phyloP scores from a whole-genome alignment of 352 stramenopile genomes.

The Pilasporangium apinafurcum region DNA sequence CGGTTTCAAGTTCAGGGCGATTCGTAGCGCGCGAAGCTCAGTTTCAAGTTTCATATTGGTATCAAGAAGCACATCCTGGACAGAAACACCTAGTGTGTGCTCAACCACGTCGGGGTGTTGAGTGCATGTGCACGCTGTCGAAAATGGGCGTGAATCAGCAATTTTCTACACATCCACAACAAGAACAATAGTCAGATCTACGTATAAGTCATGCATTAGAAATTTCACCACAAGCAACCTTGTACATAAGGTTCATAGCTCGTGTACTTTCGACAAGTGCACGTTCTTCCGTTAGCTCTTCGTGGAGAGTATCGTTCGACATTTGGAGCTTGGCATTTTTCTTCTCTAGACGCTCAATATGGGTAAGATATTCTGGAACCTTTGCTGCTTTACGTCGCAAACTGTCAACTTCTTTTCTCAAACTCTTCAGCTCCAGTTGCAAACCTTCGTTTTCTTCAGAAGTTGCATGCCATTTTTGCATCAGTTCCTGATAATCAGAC shows the following conservation, averaged over 20 bases:
- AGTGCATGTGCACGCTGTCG: constrained; percentile 13
- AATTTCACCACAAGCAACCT: constrained; percentile 15
- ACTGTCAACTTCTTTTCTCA: constrained; percentile 45
- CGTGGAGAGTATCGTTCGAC: constrained; percentile 40
- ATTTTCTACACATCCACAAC: constrained; percentile 28
- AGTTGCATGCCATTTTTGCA: constrained; percentile 30
- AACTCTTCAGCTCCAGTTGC: constrained; percentile 39
- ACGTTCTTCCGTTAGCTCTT: constrained; percentile 62
- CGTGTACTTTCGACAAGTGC: constrained; percentile 59
- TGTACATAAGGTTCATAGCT: constrained; percentile 64
- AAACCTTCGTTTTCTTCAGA: constrained; percentile 36
- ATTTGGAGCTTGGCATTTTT: constrained; percentile 44
- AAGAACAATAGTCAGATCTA: not conserved
- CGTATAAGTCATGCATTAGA: not conserved
- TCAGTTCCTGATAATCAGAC: constrained; percentile 44
- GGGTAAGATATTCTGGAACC: constrained; percentile 22
- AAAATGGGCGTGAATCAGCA: constrained; percentile 44
- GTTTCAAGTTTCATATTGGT: constrained; percentile 47
- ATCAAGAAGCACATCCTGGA: constrained; percentile 47
- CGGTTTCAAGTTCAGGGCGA: constrained; percentile 4
- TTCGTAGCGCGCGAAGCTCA: constrained; percentile 29
- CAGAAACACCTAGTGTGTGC: constrained; percentile 21
- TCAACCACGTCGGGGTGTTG: constrained; percentile 12
- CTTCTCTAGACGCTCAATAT: constrained; percentile 57
- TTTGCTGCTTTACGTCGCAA: constrained; percentile 35